Evolutionary conservation across 148 eudicot genomes (phyloP).

Genomic region (Rhododendron molle): DNA sequence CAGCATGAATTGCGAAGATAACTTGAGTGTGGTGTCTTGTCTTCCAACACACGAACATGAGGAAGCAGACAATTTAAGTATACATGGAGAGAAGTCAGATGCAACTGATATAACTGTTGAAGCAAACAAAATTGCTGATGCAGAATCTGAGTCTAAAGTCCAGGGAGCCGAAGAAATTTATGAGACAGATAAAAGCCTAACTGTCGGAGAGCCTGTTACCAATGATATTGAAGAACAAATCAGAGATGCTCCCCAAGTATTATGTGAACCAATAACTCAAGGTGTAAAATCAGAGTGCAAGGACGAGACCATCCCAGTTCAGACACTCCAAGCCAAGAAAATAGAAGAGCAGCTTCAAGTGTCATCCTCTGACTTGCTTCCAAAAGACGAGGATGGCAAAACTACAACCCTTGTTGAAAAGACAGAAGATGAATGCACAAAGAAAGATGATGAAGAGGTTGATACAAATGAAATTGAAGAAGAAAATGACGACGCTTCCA

Average conservation of each 20-base stretch:
- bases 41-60: slow-evolving; percentile 5
- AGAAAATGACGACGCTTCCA: neutral
- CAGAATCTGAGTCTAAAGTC: slow-evolving; percentile 4
- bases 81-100: slow-evolving; percentile 3
- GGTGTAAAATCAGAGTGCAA: slow-evolving; percentile 1
- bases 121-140: slow-evolving; percentile 5
- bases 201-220: neutral
- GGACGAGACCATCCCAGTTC: neutral
- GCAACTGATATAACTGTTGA: slow-evolving; percentile 7
- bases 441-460: neutral
- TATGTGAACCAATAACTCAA: neutral
- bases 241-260: neutral
- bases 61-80: neutral
- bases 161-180: neutral
- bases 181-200: slow-evolving; percentile 4
- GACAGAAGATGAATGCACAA: neutral
- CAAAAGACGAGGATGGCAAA: neutral
- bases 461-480: neutral
- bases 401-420: neutral
- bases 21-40: neutral
- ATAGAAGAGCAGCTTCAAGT: neutral
- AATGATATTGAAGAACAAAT: neutral
- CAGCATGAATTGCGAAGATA: slow-evolving; percentile 3
- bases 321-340: neutral
- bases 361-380: slow-evolving; percentile 3